A percentile compares a stretch with the other conserved stretches of the same genome.
Evolutionary conservation across 768 basidiomycete genomes (phyloP).

Genomic region (Macrolepiota albuminosa): DNA sequence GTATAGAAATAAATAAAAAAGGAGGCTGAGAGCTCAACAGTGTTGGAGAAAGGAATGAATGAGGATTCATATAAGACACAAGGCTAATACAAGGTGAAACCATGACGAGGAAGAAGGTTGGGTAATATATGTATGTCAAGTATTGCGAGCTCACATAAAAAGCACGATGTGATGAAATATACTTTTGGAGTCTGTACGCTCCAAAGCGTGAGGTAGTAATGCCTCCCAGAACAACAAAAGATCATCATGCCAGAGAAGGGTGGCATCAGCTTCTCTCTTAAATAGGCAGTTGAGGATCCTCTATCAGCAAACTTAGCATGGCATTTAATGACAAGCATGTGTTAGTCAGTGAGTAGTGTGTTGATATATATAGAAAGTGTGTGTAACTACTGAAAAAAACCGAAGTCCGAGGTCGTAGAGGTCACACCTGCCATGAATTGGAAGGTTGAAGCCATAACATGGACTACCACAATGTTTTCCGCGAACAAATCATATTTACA

Average conservation of each 20-base stretch:
- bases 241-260: not conserved
- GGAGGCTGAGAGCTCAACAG: not conserved
- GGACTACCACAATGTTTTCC: not conserved
- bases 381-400: not conserved
- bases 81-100: not conserved
- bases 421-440: not conserved
- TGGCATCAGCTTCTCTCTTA: not conserved
- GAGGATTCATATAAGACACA: not conserved
- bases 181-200: not conserved
- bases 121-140: too few relatives aligned
- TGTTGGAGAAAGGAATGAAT: not conserved
- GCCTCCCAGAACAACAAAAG: not conserved
- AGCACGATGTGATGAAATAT: not conserved
- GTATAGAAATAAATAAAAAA: not conserved
- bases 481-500: not conserved
- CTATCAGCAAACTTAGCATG: not conserved
- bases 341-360: not conserved
- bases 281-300: not conserved
- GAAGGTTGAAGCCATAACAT: not conserved
- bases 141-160: not conserved
- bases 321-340: not conserved
- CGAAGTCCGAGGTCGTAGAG: not conserved
- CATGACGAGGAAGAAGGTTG: not conserved
- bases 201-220: not conserved
- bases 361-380: too few relatives aligned